Conservation (phyloP, 495 filamentous ascomycete genomes). For the Elasticomyces elasticus region DNA sequence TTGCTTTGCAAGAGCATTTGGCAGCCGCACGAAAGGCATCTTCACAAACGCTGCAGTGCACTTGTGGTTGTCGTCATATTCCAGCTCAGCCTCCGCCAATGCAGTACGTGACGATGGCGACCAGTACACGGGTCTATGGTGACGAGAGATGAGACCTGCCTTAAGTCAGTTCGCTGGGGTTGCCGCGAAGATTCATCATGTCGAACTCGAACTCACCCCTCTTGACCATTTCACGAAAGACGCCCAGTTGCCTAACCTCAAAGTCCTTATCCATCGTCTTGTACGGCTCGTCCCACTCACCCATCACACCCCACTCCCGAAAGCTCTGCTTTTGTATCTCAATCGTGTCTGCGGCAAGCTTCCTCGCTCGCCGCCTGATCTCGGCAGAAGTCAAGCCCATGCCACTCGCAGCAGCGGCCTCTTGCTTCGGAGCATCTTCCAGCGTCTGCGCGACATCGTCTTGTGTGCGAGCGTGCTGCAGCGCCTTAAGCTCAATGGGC, state of each 20-base stretch:
- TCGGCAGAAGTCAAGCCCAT: constrained; percentile 31
- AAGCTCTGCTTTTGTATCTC: constrained; percentile 76
- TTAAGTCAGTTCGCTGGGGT: too few species aligned
- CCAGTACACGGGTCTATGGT: constrained; percentile 94
- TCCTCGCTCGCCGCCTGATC: constrained; percentile 61
- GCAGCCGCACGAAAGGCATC: constrained; percentile 57
- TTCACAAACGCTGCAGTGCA: constrained; percentile 74
- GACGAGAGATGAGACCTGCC: constrained; percentile 67
- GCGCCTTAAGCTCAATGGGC: constrained; percentile 95
- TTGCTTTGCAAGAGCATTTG: constrained; percentile 31
- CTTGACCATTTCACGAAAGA: constrained; percentile 79
- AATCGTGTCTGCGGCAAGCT: constrained; percentile 64
- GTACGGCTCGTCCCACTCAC: constrained; percentile 85
- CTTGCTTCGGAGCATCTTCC: constrained; percentile 11
- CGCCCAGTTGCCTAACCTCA: constrained; percentile 72
- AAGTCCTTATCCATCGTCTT: constrained; percentile 84
- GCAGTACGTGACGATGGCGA: constrained; percentile 83
- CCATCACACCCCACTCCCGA: constrained; percentile 78
- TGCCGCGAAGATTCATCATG: too few species aligned
- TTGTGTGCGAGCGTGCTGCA: constrained; percentile 42
- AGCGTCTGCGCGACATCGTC: constrained; percentile 24
- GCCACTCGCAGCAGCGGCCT: constrained; percentile 4
- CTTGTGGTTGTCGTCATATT: constrained; percentile 78
- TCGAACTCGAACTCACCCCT: constrained; percentile 45
- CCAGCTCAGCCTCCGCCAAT: constrained; percentile 88